A percentile compares a stretch with the other conserved stretches of the same genome.
Evolutionary conservation across 176 grass and related monocot species (phyloP).

Genomic region (Hyparrhenia diplandra): DNA sequence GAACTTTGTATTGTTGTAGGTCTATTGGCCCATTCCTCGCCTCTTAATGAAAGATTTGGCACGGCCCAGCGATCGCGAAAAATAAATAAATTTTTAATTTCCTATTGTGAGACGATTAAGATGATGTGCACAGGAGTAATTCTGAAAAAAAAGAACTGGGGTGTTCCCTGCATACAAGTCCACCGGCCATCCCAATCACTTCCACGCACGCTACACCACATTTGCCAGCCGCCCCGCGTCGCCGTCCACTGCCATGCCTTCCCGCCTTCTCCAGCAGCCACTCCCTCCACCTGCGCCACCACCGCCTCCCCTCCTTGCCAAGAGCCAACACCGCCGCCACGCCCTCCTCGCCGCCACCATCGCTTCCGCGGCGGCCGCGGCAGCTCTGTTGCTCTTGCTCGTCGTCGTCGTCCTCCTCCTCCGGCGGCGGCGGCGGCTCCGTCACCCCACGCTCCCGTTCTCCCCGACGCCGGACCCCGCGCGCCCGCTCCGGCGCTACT

Average conservation of each 20-base stretch:
- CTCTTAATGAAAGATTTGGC: too few relatives aligned
- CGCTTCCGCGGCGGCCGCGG: neutral
- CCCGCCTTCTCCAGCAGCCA: constrained; percentile 14
- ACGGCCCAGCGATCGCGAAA: too few relatives aligned
- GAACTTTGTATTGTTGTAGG: too few relatives aligned
- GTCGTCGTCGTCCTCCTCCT: neutral
- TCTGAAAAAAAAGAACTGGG: too few relatives aligned
- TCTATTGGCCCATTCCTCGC: too few relatives aligned
- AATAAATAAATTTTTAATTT: too few relatives aligned
- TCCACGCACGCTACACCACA: neutral
- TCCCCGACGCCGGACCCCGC: neutral
- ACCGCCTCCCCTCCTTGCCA: neutral
- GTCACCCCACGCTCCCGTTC: neutral
- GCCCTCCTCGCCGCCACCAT: neutral
- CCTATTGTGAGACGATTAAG: too few relatives aligned
- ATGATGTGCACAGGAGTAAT: too few relatives aligned
- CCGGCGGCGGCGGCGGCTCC: neutral
- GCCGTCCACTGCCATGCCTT: constrained; percentile 8
- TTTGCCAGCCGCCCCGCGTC: too few relatives aligned
- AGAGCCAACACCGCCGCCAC: neutral
- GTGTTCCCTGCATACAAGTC: neutral
- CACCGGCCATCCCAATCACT: neutral
- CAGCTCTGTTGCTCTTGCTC: neutral
- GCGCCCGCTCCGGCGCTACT: neutral
- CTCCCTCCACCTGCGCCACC: neutral